Evolutionary conservation across 2,329 filamentous ascomycete genomes (phyloP).

Genomic region (Bipolaris sorokiniana): DNA sequence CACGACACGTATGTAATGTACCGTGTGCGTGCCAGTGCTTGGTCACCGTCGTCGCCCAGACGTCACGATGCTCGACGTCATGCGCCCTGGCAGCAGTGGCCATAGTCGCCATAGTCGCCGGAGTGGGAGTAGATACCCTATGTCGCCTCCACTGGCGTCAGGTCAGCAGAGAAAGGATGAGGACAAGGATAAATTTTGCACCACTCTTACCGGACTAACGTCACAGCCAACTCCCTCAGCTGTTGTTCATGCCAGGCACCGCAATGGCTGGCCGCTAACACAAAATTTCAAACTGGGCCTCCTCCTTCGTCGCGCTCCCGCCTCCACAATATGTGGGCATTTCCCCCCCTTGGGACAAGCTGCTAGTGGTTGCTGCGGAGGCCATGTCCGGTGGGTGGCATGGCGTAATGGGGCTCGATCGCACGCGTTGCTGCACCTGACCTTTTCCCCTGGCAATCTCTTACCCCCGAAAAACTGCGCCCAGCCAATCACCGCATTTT

Average conservation of each 20-base stretch:
- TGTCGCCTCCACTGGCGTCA: no score
- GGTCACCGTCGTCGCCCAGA: slow-evolving; percentile 19
- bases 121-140: no score
- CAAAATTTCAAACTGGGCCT: slow-evolving; percentile 9
- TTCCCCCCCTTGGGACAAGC: no score
- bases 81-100: slow-evolving; percentile 16
- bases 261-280: background rate
- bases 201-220: no score
- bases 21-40: background rate
- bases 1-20: slow-evolving; percentile 7
- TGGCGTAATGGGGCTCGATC: slow-evolving; percentile 18
- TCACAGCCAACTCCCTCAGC: no score
- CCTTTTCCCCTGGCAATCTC: slow-evolving; percentile 28
- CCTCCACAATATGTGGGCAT: slow-evolving; percentile 20
- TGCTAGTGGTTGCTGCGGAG: background rate
- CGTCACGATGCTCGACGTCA: slow-evolving; percentile 49
- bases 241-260: background rate
- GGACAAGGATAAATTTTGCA: no score
- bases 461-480: slow-evolving; percentile 34
- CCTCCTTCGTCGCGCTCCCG: slow-evolving; percentile 20
- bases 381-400: slow-evolving; percentile 12
- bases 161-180: background rate
- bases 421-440: slow-evolving; percentile 14
- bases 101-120: no score
- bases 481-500: slow-evolving; percentile 21